These are phyloP conservation scores for Chenopodium album DNA, from an alignment of 148 eudicot species.

Conservation along the genomic window DNA sequence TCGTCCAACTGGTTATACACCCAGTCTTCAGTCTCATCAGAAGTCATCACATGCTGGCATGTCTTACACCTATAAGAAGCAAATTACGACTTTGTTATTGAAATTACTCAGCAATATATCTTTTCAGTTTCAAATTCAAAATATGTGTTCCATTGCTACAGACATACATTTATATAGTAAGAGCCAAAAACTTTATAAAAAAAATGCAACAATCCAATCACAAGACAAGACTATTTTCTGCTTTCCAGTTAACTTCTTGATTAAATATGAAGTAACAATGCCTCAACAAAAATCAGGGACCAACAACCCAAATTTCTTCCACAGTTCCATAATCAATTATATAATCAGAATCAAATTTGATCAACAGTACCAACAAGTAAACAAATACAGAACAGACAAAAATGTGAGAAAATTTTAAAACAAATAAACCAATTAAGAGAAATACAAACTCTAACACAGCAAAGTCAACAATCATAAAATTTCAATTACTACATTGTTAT, in stretches of 20 bases:
- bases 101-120: background rate
- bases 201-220: background rate
- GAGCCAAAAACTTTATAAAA: background rate
- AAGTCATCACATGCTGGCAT: slow-evolving; percentile 72
- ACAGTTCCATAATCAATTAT: no score
- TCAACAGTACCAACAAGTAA: background rate
- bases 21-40: slow-evolving; percentile 87
- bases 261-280: background rate
- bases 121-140: background rate
- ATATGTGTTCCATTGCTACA: background rate
- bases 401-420: no score
- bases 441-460: background rate
- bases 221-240: background rate
- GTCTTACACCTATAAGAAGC: slow-evolving; percentile 63
- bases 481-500: no score
- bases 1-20: slow-evolving; percentile 77
- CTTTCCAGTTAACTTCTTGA: background rate
- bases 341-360: background rate
- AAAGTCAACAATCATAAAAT: no score
- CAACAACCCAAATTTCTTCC: background rate
- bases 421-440: no score
- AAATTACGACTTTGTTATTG: background rate
- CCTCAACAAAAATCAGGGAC: background rate
- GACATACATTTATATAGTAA: background rate
- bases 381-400: background rate